Evolutionary conservation across 345 rosid species (phyloP), one percentile per base, ranked within the genome.

Genomic region (Pistacia integerrima): DNA sequence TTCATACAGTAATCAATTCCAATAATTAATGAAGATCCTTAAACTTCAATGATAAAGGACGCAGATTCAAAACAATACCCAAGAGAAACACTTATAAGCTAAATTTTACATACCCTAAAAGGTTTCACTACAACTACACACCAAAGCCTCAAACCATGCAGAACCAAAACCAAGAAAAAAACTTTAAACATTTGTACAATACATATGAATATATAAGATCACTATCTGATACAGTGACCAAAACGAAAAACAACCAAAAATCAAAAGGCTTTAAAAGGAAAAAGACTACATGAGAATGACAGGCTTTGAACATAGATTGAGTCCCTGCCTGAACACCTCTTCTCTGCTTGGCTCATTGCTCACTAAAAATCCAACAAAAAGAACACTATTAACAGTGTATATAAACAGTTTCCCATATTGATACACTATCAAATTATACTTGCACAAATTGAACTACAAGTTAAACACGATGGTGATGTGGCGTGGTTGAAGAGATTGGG

Each of bases 241-340:
- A 59, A 13, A 62, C 12, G 30, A 49, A 61, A 61, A 17, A 57
- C 51, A 25, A 36, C 51, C 49, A 35, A n/a, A 44, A 13, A 17
- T 28, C 6, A 38, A 52, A n/a, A 5, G 20, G 55, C 74, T 38
- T 35, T 22, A 58, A 20, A 20, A 16, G 18, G 57, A 36, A 49
- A 28, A 54, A 49, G 58, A 73, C 25, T 28, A 13, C 36, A 54
- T 25, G 59, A 62, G 59, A 8, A 59, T 18, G 55, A 62, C 30
- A 61, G 30, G 59, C 46, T 2, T 52, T 41, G 33, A 35, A 74
- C 51, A 35, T 56, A 75, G 44, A 11, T 67, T 28, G 78, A 65
- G 46, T 75, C 71, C 65, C 41, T 75, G 17, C 46, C 56, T 41
- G 72, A 67, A 65, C 28, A 56, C 72, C 64, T 35, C 30, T 56